Evolutionary conservation across 768 basidiomycete genomes (phyloP).

Genomic region (Daedalea quercina): DNA sequence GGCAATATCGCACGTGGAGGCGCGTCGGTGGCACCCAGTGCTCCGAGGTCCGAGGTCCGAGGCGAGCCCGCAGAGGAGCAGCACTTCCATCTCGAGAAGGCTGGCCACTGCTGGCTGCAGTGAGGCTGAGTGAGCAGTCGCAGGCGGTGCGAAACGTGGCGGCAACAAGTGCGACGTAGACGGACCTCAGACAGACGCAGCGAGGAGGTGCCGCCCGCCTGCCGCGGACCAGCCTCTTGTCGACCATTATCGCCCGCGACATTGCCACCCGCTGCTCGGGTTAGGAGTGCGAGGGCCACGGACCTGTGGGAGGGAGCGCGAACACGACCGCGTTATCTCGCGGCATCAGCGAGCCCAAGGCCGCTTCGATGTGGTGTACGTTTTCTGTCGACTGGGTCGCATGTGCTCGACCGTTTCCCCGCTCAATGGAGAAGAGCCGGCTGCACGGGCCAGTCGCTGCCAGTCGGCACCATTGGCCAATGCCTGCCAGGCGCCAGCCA

Average conservation of each 20-base stretch:
- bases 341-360: not conserved
- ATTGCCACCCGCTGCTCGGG: conserved; percentile 4
- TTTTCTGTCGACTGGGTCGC: not conserved
- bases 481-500: not conserved
- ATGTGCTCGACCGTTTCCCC: not conserved
- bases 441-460: no score
- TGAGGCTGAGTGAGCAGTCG: no score
- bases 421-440: no score
- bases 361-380: not conserved
- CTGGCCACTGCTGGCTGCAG: no score
- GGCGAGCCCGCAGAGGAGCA: no score
- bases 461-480: not conserved
- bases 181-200: conserved; percentile 5
- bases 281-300: conserved; percentile 24
- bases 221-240: conserved; percentile 1
- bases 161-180: conserved; percentile 4
- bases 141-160: not conserved
- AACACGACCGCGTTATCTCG: not conserved
- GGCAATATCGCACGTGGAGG: conserved; percentile 1
- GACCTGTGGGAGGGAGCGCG: conserved; percentile 1
- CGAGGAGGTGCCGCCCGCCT: not conserved
- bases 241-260: not conserved
- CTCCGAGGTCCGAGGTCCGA: not conserved
- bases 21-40: not conserved
- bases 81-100: no score